phyloP scores from a whole-genome alignment of 768 basidiomycete species.

The Suillus ampliporus region DNA sequence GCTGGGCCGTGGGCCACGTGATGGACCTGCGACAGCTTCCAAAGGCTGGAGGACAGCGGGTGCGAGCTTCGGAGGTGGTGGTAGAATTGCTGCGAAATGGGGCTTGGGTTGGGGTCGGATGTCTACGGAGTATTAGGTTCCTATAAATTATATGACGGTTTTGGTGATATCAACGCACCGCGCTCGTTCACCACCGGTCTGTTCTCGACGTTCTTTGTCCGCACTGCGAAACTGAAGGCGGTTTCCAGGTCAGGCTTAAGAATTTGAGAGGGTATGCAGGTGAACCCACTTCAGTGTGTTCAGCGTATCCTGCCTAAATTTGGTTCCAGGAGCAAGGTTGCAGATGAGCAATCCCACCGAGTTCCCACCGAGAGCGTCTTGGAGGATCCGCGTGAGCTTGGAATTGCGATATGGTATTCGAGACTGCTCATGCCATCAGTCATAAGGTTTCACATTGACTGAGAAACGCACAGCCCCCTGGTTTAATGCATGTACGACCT shows the following conservation, averaged over 20 bases:
- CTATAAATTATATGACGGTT: neutral
- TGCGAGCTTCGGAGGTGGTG: constrained; percentile 49
- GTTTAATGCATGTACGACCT: constrained; percentile 87
- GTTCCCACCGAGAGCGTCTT: constrained; percentile 87
- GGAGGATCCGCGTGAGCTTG: constrained; percentile 85
- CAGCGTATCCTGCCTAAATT: constrained; percentile 85
- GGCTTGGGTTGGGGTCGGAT: constrained; percentile 61
- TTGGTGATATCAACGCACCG: constrained; percentile 47
- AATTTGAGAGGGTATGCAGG: constrained; percentile 23
- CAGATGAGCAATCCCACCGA: constrained; percentile 84
- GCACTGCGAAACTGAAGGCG: constrained; percentile 69
- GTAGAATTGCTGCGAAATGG: constrained; percentile 69
- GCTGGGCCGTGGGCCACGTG: constrained; percentile 32
- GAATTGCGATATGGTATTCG: constrained; percentile 91
- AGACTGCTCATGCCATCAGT: constrained; percentile 45
- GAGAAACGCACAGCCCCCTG: constrained; percentile 57
- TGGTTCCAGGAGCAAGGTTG: constrained; percentile 83
- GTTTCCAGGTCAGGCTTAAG: constrained; percentile 2
- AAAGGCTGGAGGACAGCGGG: constrained; percentile 52
- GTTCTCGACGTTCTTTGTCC: constrained; percentile 88
- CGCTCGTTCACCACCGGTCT: constrained; percentile 79
- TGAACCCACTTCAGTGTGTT: constrained; percentile 81
- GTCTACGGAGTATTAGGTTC: constrained; percentile 43
- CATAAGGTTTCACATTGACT: neutral
- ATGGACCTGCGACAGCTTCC: constrained; percentile 19